Conservation (phyloP, 768 basidiomycete genomes). For the Neoboletus subvelutipes region DNA sequence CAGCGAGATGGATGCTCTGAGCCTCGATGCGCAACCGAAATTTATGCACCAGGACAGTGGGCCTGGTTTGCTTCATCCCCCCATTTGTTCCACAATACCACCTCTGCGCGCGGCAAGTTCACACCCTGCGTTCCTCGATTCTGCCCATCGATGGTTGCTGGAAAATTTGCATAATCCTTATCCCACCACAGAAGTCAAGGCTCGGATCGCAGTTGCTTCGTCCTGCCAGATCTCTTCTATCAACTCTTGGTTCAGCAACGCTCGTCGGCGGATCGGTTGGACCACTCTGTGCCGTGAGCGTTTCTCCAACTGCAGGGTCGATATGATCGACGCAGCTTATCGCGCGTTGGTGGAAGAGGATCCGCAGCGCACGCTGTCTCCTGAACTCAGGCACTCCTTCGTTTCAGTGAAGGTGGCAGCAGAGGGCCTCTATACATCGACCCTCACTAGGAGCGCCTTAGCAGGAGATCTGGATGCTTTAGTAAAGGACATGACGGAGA, state of each 20-base stretch:
- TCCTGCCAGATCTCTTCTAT: conserved; percentile 30
- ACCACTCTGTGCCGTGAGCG: conserved; percentile 36
- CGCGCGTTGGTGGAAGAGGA: conserved; percentile 29
- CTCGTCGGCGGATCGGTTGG: conserved; percentile 55
- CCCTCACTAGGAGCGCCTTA: conserved; percentile 27
- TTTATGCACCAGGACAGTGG: no score
- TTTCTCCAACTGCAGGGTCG: conserved; percentile 27
- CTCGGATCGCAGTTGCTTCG: conserved; percentile 23
- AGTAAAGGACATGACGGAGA: conserved; percentile 30
- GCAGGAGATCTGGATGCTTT: conserved; percentile 29
- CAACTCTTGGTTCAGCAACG: conserved; percentile 48
- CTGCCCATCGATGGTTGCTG: conserved; percentile 43
- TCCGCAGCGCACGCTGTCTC: conserved; percentile 3
- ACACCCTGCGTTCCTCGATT: neutral
- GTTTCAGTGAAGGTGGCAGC: conserved; percentile 31
- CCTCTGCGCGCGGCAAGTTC: neutral
- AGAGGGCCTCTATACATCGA: conserved; percentile 32
- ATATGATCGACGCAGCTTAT: conserved; percentile 30
- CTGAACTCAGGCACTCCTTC: conserved; percentile 27
- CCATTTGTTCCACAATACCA: no score
- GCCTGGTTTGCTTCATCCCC: no score
- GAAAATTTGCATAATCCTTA: conserved; percentile 53
- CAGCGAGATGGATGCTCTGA: no score
- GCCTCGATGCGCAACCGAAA: no score
- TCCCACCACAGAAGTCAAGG: conserved; percentile 34